Base-by-base conservation (phyloP, 768 basidiomycete species). In the Lyophyllum atratum region DNA sequence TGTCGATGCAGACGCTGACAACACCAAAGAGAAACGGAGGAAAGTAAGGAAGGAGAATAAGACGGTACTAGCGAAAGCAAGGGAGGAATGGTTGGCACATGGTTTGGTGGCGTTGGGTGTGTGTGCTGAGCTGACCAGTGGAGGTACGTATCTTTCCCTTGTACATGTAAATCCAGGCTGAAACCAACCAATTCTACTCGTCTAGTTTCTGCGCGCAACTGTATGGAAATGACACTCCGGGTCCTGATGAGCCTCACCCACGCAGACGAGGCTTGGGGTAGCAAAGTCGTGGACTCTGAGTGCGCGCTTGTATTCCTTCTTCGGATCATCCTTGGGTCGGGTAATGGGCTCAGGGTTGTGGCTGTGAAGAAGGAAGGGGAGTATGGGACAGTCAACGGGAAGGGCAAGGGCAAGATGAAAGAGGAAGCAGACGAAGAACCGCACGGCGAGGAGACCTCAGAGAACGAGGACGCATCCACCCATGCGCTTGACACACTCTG, bases 161-260 rank as follows among this genome's bases (percentile, higher is more conserved):
- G 12, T 17, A 8, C 34, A 39, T 31, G 24, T 5, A 21, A 0
- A n/a, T 31, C 9, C 50, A 52, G 15, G 40, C 21, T 2, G 2
- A 12, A 12, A 3, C 25, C 17, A 59, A 57, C 46, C 31, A 57
- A 53, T 17, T 47, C 76, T 4, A 1, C 39, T 25, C 2, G 5
- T 1, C 21, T n/a, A 59, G 58, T 48, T 29, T 59, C 55, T 17
- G 51, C 76, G 4, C 71, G 71, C 49, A 75, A 72, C 61, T 88
- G 85, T 57, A 66, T 85, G 33, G 84, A 87, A 45, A 74, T 80
- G 1, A 72, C 79, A 2, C 75, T 92, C 4, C 84, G 89, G 1
- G 82, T 90, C 12, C 80, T 92, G 34, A 85, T 92, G 54, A 87
- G 83, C 49, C 71, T 92, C 8, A 90, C 89, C 0, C 89, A 92